A percentile compares a stretch with the other conserved stretches of the same genome.
phyloP scores from a whole-genome alignment of 805 yeast genomes.

The Clavispora carvajalis region DNA sequence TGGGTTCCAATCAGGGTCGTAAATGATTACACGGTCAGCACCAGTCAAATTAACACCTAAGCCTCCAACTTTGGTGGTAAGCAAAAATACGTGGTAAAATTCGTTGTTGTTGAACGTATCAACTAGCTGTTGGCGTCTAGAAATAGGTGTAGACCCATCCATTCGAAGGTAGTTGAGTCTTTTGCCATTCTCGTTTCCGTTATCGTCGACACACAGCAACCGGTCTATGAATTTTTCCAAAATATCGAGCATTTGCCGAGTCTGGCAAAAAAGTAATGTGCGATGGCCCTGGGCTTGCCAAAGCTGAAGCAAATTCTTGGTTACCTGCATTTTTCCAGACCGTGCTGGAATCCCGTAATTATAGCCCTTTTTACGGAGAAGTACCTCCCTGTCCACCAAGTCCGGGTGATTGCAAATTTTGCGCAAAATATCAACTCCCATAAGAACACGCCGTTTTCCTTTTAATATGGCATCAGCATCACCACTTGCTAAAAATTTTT shows the following conservation, averaged over 20 bases:
- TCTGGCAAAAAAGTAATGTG: conserved; percentile 83
- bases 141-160: conserved; percentile 92
- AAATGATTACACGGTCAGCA: conserved; percentile 89
- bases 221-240: conserved; percentile 59
- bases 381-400: conserved; percentile 46
- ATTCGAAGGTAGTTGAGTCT: conserved; percentile 61
- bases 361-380: conserved; percentile 27
- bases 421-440: conserved; percentile 84
- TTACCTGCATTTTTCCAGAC: conserved; percentile 91
- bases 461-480: conserved; percentile 67
- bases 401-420: conserved; percentile 98
- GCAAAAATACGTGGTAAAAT: conserved; percentile 57
- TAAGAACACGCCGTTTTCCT: conserved; percentile 76
- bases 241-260: conserved; percentile 89
- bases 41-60: conserved; percentile 92
- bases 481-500: conserved; percentile 67
- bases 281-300: conserved; percentile 80
- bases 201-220: conserved; percentile 13
- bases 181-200: background rate
- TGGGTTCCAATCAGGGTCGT: conserved; percentile 98
- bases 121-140: conserved; percentile 69
- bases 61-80: conserved; percentile 96
- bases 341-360: conserved; percentile 52
- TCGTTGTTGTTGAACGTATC: conserved; percentile 69
- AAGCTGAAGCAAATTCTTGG: conserved; percentile 61